These are phyloP conservation scores for Phycomyces nitens DNA, from an alignment of 192 early-diverging fungal genomes.

Conservation along the genomic window DNA sequence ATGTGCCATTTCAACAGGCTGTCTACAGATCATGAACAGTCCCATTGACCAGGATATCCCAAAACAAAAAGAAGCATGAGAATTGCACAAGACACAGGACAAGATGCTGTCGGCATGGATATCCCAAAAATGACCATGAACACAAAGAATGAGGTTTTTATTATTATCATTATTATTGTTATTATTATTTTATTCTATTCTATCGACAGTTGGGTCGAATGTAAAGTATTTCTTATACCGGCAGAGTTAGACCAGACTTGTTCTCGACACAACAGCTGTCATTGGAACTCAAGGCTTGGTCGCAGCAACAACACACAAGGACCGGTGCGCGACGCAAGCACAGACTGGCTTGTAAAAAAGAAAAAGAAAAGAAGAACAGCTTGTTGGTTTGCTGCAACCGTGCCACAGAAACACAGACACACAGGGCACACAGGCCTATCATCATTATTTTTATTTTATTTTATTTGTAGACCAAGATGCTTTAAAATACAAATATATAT, in stretches of 20 bases:
- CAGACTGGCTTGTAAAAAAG: too few relatives aligned
- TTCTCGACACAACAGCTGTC: slow-evolving; percentile 18
- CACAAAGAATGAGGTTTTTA: background rate
- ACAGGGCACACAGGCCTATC: too few relatives aligned
- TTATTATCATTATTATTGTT: too few relatives aligned
- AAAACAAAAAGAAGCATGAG: slow-evolving; percentile 14
- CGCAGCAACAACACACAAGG: background rate
- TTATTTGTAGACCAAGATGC: too few relatives aligned
- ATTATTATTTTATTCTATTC: background rate
- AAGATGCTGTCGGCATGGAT: slow-evolving; percentile 38
- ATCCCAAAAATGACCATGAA: slow-evolving; percentile 48
- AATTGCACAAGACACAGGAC: background rate
- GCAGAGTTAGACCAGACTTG: slow-evolving; percentile 40
- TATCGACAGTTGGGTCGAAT: background rate
- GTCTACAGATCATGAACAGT: slow-evolving; percentile 79
- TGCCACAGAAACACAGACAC: too few relatives aligned
- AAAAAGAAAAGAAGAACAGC: too few relatives aligned
- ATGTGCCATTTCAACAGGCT: slow-evolving; percentile 41
- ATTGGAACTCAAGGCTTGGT: background rate
- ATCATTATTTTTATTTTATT: too few relatives aligned
- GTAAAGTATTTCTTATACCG: slow-evolving; percentile 12
- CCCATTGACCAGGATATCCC: slow-evolving; percentile 33
- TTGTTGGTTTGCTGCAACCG: too few relatives aligned
- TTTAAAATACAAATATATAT: too few relatives aligned
- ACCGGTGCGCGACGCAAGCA: too few relatives aligned